Evolutionary conservation across 192 early-diverging fungal genomes (phyloP).

Genomic region (Backusella liffmaniae): DNA sequence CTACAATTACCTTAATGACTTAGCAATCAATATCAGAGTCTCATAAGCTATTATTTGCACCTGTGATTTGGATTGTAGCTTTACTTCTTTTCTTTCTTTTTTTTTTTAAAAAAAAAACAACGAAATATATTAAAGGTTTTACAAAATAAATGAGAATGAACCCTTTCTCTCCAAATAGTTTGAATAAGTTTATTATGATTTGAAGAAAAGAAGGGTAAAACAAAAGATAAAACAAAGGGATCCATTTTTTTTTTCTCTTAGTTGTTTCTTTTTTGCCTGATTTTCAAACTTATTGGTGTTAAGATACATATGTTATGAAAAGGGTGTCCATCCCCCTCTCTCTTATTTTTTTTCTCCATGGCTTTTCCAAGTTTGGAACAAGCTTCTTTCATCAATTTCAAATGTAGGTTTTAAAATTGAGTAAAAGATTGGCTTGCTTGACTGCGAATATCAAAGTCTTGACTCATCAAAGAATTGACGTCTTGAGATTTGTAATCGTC

Average conservation of each 20-base stretch:
- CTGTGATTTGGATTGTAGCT: too few species aligned
- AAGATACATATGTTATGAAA: not conserved
- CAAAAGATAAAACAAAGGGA: not conserved
- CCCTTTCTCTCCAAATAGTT: not conserved
- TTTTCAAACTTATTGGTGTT: slow-evolving; percentile 1
- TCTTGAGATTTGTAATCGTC: slow-evolving; percentile 63
- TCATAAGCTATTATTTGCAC: too few species aligned
- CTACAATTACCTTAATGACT: too few species aligned
- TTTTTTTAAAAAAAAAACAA: too few species aligned
- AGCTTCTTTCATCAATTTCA: not conserved
- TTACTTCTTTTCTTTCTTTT: too few species aligned
- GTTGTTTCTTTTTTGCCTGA: not conserved
- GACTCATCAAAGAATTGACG: slow-evolving; percentile 50
- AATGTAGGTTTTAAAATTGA: slow-evolving; percentile 40
- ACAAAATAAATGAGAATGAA: not conserved
- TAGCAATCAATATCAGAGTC: too few species aligned
- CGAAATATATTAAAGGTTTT: not conserved
- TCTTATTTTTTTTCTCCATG: not conserved
- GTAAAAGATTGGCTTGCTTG: slow-evolving; percentile 55
- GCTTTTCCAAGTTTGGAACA: slow-evolving; percentile 5
- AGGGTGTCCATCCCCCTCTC: not conserved
- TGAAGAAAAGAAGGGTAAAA: not conserved
- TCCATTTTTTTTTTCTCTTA: not conserved
- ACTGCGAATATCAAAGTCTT: slow-evolving; percentile 54
- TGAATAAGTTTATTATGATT: not conserved